Evolutionary conservation across 192 early-diverging fungal species (phyloP).

Genomic region (Umbelopsis ramanniana): DNA sequence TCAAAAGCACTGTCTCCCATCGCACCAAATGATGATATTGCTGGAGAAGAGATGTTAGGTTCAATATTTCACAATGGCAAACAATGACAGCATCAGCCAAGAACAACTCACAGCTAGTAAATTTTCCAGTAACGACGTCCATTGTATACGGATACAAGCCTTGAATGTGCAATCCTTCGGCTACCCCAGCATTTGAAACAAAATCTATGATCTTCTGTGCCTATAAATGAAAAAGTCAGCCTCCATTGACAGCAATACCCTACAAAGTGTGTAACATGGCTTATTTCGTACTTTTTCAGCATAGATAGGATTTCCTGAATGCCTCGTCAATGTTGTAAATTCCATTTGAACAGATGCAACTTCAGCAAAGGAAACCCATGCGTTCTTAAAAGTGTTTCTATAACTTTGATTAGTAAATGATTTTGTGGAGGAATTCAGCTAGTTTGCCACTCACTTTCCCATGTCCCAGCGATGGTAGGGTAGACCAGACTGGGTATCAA

Average conservation of each 20-base stretch:
- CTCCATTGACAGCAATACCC: neutral
- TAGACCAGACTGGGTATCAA: slow-evolving; percentile 66
- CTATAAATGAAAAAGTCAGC: neutral
- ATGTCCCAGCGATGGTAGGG: slow-evolving; percentile 64
- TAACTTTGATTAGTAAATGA: neutral
- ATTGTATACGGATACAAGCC: slow-evolving; percentile 67
- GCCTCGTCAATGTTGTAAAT: slow-evolving; percentile 77
- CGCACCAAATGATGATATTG: slow-evolving; percentile 38
- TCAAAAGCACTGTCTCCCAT: slow-evolving; percentile 58
- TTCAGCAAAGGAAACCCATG: slow-evolving; percentile 47
- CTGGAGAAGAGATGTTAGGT: neutral
- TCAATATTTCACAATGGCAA: neutral
- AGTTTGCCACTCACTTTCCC: slow-evolving; percentile 8
- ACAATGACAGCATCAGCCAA: neutral
- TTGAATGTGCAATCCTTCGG: slow-evolving; percentile 41
- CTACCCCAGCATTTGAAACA: slow-evolving; percentile 3
- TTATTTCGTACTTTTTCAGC: slow-evolving; percentile 50
- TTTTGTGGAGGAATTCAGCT: too few species aligned
- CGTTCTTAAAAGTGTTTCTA: neutral
- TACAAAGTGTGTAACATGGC: too few species aligned
- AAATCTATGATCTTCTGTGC: slow-evolving; percentile 11
- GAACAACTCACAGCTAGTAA: slow-evolving; percentile 31
- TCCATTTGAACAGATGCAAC: slow-evolving; percentile 82
- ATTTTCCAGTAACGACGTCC: slow-evolving; percentile 37
- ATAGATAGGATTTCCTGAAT: slow-evolving; percentile 71